Base-by-base conservation (phyloP, 1,284 basidiomycete species). In the Amylostereum chailletii region DNA sequence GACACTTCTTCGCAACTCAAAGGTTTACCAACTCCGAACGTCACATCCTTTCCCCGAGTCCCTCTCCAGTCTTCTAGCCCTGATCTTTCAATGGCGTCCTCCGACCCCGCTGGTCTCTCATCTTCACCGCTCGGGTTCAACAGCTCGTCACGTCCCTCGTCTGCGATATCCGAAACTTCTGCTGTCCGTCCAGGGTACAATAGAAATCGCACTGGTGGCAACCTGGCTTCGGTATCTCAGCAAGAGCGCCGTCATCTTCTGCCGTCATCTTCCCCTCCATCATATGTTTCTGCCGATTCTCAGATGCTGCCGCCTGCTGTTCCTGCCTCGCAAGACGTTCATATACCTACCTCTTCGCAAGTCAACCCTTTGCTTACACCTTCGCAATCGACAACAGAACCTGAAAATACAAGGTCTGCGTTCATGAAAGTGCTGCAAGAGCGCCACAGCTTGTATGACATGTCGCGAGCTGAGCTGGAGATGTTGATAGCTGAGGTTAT, bases 391-490 rank as follows among this genome's bases (percentile, higher is more conserved):
- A 19, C 19, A 19, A 19, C 19, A 19, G 19, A 19, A 19, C 19
- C 19, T 19, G 19, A 19, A 19, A 19, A 19, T 19, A 19, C 19
- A 19, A 19, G 19, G 19, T 19, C 19, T 19, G 19, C 42, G 5
- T 6, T 43, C 6, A 9, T 43, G 6, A 10, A 11, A 7, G 6
- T 6, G 42, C 42, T 43, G 4, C 42, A 31, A 10, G 32, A 43
- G 42, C 27, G 29, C 27, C 42, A 30, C 29, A 31, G 32, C 5
- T n/a, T 67, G 9, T 62, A 65, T 40, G 50, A 56, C 26, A 56
- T 68, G 2, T 45, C 64, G 9, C 52, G 46, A 7, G 52, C 50
- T 1, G 64, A 67, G 3, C 54, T 68, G n/a, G 65, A 68, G 52
- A 46, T 38, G 5, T 51, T 68, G 8, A 60, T 68, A 5, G 61